phyloP scores from a whole-genome alignment of 2,329 filamentous ascomycete genomes.

The Arthrobotrys musiformis region DNA sequence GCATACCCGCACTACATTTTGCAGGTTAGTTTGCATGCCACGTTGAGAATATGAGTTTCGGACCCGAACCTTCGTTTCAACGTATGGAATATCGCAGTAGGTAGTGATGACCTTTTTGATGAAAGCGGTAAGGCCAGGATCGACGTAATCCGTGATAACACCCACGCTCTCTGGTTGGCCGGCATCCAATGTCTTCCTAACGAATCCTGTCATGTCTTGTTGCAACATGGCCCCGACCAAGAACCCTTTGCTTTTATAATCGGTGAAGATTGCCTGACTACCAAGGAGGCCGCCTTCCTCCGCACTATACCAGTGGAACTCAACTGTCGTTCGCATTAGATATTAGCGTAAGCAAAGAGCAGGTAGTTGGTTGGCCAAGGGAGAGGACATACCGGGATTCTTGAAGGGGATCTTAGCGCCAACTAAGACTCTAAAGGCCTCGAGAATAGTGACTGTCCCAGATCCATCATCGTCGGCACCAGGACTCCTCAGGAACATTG shows the following conservation, averaged over 20 bases:
- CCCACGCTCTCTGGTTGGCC: conserved; percentile 86
- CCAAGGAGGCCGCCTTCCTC: conserved; percentile 89
- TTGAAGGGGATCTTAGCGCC: conserved; percentile 62
- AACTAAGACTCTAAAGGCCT: conserved; percentile 85
- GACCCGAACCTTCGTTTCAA: conserved; percentile 71
- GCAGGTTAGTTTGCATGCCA: neutral
- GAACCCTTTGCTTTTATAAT: conserved; percentile 77
- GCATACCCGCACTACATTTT: conserved; percentile 71
- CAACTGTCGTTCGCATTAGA: conserved; percentile 77
- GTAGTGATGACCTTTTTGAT: conserved; percentile 86
- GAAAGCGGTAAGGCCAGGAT: conserved; percentile 82
- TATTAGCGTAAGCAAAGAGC: conserved; percentile 10
- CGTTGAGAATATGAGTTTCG: neutral
- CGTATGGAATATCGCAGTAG: conserved; percentile 89
- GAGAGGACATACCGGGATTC: conserved; percentile 34
- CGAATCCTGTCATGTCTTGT: conserved; percentile 96
- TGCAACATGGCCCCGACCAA: conserved; percentile 96
- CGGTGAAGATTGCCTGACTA: conserved; percentile 86
- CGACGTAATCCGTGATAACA: conserved; percentile 91
- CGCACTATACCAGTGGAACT: conserved; percentile 96
- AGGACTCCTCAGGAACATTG: conserved; percentile 82
- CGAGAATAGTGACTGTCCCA: conserved; percentile 92
- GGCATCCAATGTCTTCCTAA: conserved; percentile 82
- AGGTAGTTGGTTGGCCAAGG: neutral
- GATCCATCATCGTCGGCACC: conserved; percentile 96